Evolutionary conservation across 2,329 filamentous ascomycete species (phyloP).

Genomic region (Xylaria sp.): DNA sequence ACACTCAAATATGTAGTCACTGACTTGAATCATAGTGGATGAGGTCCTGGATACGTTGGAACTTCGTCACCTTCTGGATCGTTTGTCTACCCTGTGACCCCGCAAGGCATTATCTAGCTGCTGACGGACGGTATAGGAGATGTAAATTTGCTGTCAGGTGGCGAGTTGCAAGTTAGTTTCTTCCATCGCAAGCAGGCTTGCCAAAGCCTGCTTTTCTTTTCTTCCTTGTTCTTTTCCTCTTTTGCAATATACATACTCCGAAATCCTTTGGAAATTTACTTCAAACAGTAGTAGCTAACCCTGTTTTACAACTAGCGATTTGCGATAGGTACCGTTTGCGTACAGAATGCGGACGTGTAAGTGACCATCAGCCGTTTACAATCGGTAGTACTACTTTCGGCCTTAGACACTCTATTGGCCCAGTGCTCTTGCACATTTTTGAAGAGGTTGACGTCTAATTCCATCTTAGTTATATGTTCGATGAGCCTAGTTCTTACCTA

Average conservation of each 20-base stretch:
- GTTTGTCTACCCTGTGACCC: slow-evolving; percentile 51
- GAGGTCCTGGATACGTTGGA: slow-evolving; percentile 87
- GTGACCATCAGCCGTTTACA: not conserved
- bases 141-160: slow-evolving; percentile 89
- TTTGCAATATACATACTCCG: too few relatives aligned
- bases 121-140: slow-evolving; percentile 57
- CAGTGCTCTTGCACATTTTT: not conserved
- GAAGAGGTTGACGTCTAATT: slow-evolving; percentile 1
- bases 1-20: not conserved
- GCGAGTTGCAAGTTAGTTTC: slow-evolving; percentile 73
- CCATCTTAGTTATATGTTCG: slow-evolving; percentile 83
- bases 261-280: not conserved
- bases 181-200: not conserved
- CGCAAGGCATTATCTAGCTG: not conserved
- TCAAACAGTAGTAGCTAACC: not conserved
- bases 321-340: slow-evolving; percentile 93
- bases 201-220: not conserved
- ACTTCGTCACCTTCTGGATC: slow-evolving; percentile 87
- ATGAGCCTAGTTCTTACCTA: slow-evolving; percentile 97
- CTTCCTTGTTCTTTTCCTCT: not conserved
- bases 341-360: slow-evolving; percentile 88
- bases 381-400: not conserved
- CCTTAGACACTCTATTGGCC: not conserved
- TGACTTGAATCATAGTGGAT: slow-evolving; percentile 58
- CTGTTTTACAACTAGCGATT: slow-evolving; percentile 72